Conservation (phyloP, 176 grass and related monocot species). For the Areca catechu region DNA sequence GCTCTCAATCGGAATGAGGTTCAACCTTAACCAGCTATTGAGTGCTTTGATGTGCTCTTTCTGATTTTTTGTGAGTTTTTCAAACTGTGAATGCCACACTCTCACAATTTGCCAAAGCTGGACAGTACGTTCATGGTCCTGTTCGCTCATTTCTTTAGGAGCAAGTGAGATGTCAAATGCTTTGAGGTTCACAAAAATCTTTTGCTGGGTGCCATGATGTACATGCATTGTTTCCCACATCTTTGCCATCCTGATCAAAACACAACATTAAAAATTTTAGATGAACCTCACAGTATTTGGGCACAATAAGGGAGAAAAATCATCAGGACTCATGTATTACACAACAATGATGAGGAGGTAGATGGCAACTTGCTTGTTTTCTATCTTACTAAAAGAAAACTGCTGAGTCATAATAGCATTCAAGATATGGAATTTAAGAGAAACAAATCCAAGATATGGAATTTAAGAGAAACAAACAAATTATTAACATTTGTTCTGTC, state of each 20-base stretch:
- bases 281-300: too few relatives aligned
- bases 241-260: constrained; percentile 35
- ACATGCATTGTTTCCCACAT: constrained; percentile 63
- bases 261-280: too few relatives aligned
- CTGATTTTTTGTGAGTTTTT: constrained; percentile 49
- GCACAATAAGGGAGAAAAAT: too few relatives aligned
- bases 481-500: too few relatives aligned
- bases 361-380: too few relatives aligned
- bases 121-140: constrained; percentile 40
- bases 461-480: too few relatives aligned
- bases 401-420: too few relatives aligned
- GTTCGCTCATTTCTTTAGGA: constrained; percentile 42
- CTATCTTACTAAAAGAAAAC: too few relatives aligned
- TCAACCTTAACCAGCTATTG: constrained; percentile 59
- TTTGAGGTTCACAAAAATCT: constrained; percentile 41
- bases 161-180: constrained; percentile 31
- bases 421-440: too few relatives aligned
- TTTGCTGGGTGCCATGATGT: constrained; percentile 47
- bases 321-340: too few relatives aligned
- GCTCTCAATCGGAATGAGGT: constrained; percentile 54
- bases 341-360: too few relatives aligned
- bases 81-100: constrained; percentile 51
- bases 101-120: constrained; percentile 41
- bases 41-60: constrained; percentile 44
- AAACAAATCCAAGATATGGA: too few relatives aligned